phyloP scores from a whole-genome alignment of 768 basidiomycete genomes.

The Leccinum obscurum region DNA sequence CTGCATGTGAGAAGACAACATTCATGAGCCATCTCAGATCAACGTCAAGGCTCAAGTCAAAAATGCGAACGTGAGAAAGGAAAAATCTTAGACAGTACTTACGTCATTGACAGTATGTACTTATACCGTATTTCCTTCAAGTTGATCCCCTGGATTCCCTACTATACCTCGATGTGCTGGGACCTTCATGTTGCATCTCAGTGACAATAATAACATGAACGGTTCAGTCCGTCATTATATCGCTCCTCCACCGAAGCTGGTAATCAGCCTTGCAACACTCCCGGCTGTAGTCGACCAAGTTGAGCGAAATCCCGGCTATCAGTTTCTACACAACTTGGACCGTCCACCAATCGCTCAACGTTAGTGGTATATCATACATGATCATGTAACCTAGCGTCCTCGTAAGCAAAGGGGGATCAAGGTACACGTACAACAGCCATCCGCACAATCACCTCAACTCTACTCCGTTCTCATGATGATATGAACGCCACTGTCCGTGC shows the following conservation, averaged over 20 bases:
- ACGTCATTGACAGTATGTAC: no score
- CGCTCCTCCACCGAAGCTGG: no score
- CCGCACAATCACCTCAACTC: conserved; percentile 14
- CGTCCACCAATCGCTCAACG: not conserved
- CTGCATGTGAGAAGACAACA: no score
- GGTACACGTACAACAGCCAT: not conserved
- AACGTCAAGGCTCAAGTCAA: no score
- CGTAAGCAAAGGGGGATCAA: not conserved
- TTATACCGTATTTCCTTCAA: no score
- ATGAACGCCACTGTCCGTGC: conserved; percentile 94
- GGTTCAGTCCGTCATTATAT: no score
- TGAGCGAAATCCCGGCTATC: not conserved
- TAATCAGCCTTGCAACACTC: no score
- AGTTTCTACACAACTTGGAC: not conserved
- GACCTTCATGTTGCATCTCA: not conserved
- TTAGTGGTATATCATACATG: conserved; percentile 6
- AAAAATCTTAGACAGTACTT: no score
- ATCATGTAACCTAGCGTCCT: not conserved
- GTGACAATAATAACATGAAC: not conserved
- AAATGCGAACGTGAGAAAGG: not conserved
- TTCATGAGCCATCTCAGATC: no score
- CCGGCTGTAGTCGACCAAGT: not conserved
- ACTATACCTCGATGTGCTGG: not conserved
- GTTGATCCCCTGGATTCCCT: no score
- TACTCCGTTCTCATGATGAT: conserved; percentile 84